Evolutionary conservation across 352 stramenopile species (phyloP), one percentile per base, ranked within the genome.

Genomic region (Chrysophaeum taylorii): DNA sequence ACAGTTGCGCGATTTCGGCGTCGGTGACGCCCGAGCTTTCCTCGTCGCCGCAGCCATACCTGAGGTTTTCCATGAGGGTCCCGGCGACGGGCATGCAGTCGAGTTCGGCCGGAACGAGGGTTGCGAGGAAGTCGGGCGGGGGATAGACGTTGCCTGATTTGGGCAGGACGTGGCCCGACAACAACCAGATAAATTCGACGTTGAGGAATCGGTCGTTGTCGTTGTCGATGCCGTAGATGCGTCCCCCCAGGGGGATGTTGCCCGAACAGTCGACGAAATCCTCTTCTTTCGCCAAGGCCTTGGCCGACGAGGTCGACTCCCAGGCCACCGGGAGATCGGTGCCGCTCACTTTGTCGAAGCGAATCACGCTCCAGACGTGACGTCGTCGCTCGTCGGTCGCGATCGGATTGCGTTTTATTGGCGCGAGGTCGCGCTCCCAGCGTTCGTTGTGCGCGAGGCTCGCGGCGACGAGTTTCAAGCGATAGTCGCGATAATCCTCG

Each of bases 11-110:
- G n/a, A 35, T 39, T 14, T 14, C 16, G 23, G 50, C 62, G n/a
- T 54, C 36, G 62, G 18, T 23, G 43, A 35, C 4, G 33, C 43
- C 39, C 33, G 27, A 15, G n/a, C n/a, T 54, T 5, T 23, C 43
- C 29, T 53, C 62, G 16, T 69, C n/a, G 62, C 62, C 43, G 62
- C 62, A n/a, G 62, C 41, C 43, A 31, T 16, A 7, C 31, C 39
- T 12, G 23, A 69, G 43, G 43, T 69, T 54, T 12, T 45, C 39
- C 39, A 45, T 45, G 39, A 45, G 12, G 12, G 39, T 45, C 12
- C 39, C 39, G 12, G 9, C 21, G 39, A 45, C 39, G n/a, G n/a
- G n/a, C n/a, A n/a, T n/a, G n/a, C n/a, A n/a, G n/a, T n/a, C n/a
- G 39, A 45, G 39, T 21, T 45, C 39, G 12, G 39, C 39, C 12